Evolutionary conservation across 2,329 filamentous ascomycete species (phyloP).

Genomic region (Hortaea werneckii): DNA sequence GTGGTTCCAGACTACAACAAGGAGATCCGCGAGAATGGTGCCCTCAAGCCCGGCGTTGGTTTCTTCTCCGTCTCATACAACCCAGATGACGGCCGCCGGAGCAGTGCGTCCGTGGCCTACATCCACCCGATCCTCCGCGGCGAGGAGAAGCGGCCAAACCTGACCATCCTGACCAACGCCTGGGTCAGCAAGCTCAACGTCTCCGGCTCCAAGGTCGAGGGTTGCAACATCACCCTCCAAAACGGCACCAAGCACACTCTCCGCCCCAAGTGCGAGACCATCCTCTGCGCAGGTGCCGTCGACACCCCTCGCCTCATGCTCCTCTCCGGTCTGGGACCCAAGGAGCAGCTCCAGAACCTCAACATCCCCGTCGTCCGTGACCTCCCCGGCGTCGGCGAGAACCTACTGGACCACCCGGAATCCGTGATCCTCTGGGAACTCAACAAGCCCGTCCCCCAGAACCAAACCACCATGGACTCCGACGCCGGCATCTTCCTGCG

Average conservation of each 20-base stretch:
- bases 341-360: conserved; percentile 36
- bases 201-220: conserved; percentile 57
- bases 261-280: conserved; percentile 60
- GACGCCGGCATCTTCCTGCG: conserved; percentile 84
- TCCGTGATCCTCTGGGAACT: conserved; percentile 67
- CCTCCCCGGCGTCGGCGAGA: conserved; percentile 53
- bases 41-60: conserved; percentile 65
- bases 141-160: conserved; percentile 70
- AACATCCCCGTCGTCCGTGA: conserved; percentile 47
- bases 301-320: conserved; percentile 64
- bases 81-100: conserved; percentile 73
- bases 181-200: conserved; percentile 80
- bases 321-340: conserved; percentile 41
- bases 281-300: conserved; percentile 69
- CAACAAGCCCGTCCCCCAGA: conserved; percentile 63
- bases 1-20: conserved; percentile 78
- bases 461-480: conserved; percentile 85
- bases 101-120: conserved; percentile 81
- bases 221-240: conserved; percentile 59
- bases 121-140: conserved; percentile 83
- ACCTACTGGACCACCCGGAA: conserved; percentile 56
- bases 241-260: conserved; percentile 46
- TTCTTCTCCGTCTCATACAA: conserved; percentile 92
- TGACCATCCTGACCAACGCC: conserved; percentile 77
- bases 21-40: conserved; percentile 64